Evolutionary conservation across 148 eudicot genomes (phyloP), one percentile per base, ranked within the genome.

Genomic region (Camellia lanceoleosa): DNA sequence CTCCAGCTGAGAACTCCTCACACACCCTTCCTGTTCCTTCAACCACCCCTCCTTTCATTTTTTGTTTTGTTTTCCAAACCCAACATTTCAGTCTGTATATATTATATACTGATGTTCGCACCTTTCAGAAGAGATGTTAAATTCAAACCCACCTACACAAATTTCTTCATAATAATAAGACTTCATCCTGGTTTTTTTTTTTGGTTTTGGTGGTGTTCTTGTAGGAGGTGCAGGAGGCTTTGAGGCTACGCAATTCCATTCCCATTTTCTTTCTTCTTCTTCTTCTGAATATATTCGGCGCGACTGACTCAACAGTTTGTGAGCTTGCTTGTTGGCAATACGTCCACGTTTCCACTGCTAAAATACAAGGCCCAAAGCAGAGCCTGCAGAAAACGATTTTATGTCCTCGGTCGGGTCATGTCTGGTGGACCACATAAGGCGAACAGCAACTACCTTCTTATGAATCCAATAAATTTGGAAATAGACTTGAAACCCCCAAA

Each of bases 1-100:
- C 77, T n/a, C 90, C 92, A 11, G 89, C 67, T 67, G 96, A 64
- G 20, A 88, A 88, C 80, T 93, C 97, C 78, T 90, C 93, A 56
- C 88, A 83, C 66, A 77, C 47, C 63, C 92, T 72, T 7, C 88
- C 90, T 68, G 90, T 72, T 7, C 88, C 90, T 68, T 78, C 83
- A 4, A 43, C 61, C 19, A 84, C 84, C 44, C 82, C 84, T 81
- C 77, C 83, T 82, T 82, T 80, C 43, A 59, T 63, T 46, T 3
- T 54, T 15, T 44, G 6, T 30, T 19, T 9, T 47, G 23, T n/a
- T 5, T n/a, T 38, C 15, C 6, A 46, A 79, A 30, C 15, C 58
- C 77, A 13, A 5, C 66, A 49, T 56, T 56, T 8, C 16, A 30
- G 38, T 30, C 38, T 30, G 38, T 30, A 30, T 30, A 30, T 30